A percentile compares a stretch with the other conserved stretches of the same genome.
These are phyloP conservation scores for Eucalyptus paniculata DNA, from an alignment of 345 rosid species.

Conservation along the genomic window DNA sequence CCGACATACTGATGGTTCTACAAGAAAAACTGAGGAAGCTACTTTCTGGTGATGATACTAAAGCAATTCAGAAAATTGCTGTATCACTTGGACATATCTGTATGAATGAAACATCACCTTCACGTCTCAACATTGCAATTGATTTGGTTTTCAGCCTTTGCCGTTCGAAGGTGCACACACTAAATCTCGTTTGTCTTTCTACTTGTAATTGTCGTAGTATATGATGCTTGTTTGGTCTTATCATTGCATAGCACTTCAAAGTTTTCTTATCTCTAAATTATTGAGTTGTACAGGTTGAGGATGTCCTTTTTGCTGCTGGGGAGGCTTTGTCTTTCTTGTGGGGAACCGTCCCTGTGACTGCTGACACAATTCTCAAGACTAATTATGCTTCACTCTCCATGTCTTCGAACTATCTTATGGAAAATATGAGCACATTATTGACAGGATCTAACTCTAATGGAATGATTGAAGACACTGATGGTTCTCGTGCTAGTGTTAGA, in stretches of 20 bases:
- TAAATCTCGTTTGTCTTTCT: background rate
- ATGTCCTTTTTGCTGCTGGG: conserved; percentile 90
- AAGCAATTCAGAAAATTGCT: conserved; percentile 70
- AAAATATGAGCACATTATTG: conserved; percentile 44
- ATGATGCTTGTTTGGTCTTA: background rate
- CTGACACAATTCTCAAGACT: conserved; percentile 81
- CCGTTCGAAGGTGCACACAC: conserved; percentile 68
- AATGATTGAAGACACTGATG: conserved; percentile 31
- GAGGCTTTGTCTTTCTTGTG: conserved; percentile 90
- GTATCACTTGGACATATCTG: conserved; percentile 82
- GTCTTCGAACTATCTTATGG: conserved; percentile 79
- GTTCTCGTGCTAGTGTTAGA: conserved; percentile 37
- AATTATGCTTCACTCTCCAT: conserved; percentile 79
- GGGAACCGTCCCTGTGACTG: conserved; percentile 89
- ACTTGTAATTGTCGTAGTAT: background rate
- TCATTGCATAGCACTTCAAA: background rate
- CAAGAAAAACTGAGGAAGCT: conserved; percentile 71
- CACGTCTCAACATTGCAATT: conserved; percentile 49
- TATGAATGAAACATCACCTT: conserved; percentile 56
- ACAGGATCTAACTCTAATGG: conserved; percentile 20
- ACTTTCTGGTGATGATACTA: conserved; percentile 72
- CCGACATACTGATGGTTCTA: conserved; percentile 39
- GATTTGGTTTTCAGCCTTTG: conserved; percentile 75
- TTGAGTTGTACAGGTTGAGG: conserved; percentile 70
- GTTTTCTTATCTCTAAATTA: background rate